Conservation (phyloP, 208 protist genomes). For the Crithidia mellificae region DNA sequence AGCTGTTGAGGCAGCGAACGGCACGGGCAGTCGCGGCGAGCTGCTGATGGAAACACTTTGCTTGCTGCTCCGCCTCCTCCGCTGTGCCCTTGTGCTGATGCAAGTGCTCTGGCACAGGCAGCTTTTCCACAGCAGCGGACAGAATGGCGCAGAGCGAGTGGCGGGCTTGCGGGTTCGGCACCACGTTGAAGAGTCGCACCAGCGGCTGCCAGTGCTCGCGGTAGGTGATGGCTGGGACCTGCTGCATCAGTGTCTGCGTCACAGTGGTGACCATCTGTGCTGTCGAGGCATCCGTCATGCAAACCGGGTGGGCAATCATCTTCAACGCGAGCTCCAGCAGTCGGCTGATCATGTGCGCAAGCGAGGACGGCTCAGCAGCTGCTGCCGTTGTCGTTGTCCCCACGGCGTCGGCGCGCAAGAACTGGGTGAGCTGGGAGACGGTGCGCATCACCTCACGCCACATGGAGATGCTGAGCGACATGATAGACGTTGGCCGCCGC, state of each 20-base stretch:
- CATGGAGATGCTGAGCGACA: conserved; percentile 77
- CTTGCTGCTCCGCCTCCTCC: background rate
- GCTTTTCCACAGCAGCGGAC: conserved; percentile 35
- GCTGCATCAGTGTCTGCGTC: conserved; percentile 27
- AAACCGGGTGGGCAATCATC: conserved; percentile 81
- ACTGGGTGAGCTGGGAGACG: conserved; percentile 54
- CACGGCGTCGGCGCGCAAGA: conserved; percentile 13
- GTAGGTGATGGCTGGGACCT: conserved; percentile 42
- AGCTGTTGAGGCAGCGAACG: conserved; percentile 78
- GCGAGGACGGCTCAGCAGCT: conserved; percentile 3
- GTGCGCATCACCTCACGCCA: conserved; percentile 89
- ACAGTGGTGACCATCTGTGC: conserved; percentile 42
- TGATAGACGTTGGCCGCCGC: conserved; percentile 37
- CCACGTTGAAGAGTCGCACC: conserved; percentile 75
- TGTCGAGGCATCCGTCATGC: conserved; percentile 58
- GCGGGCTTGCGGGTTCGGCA: conserved; percentile 74
- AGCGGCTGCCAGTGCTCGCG: conserved; percentile 65
- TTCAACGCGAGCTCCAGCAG: conserved; percentile 82
- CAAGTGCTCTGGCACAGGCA: conserved; percentile 7
- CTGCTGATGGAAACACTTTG: conserved; percentile 36
- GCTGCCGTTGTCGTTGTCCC: background rate
- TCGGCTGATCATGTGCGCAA: conserved; percentile 51
- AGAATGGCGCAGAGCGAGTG: conserved; percentile 57
- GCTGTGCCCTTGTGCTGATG: too few species aligned
- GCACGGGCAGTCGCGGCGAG: conserved; percentile 63